phyloP scores from a whole-genome alignment of 192 early-diverging fungal genomes.

The Podila horticola region DNA sequence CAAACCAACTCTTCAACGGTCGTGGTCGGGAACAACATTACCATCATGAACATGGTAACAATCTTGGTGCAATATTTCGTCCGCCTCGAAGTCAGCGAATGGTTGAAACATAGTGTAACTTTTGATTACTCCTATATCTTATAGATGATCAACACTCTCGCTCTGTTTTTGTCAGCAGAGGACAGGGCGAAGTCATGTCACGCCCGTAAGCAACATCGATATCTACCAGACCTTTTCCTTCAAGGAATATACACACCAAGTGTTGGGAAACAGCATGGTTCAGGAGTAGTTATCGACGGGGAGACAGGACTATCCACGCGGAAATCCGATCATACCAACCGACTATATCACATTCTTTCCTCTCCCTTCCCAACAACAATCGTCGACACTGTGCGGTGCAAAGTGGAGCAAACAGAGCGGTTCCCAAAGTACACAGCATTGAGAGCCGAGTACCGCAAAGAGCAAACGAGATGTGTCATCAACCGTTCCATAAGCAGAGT shows the following conservation, averaged over 20 bases:
- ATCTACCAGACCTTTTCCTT: slow-evolving; percentile 58
- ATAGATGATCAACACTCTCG: slow-evolving; percentile 64
- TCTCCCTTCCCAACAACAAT: slow-evolving; percentile 62
- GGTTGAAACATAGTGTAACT: background rate
- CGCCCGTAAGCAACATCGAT: slow-evolving; percentile 61
- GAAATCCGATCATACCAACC: slow-evolving; percentile 33
- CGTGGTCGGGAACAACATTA: slow-evolving; percentile 60
- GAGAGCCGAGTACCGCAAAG: slow-evolving; percentile 44
- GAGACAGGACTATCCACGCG: slow-evolving; percentile 30
- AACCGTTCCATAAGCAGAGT: slow-evolving; percentile 22
- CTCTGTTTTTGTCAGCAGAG: slow-evolving; percentile 57
- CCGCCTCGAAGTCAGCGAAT: background rate
- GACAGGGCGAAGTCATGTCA: slow-evolving; percentile 63
- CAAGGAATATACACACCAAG: slow-evolving; percentile 59
- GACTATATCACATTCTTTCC: slow-evolving; percentile 54
- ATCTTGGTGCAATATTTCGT: background rate
- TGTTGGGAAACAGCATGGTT: slow-evolving; percentile 27
- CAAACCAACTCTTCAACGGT: slow-evolving; percentile 61
- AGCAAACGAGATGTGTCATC: slow-evolving; percentile 25
- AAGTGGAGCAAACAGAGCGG: slow-evolving; percentile 58
- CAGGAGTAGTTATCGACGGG: slow-evolving; percentile 15
- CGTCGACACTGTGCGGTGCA: slow-evolving; percentile 52
- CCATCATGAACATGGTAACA: slow-evolving; percentile 64
- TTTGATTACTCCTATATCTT: background rate
- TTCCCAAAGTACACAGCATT: slow-evolving; percentile 32